phyloP scores from a whole-genome alignment of 768 basidiomycete species.

The Suillus subalutaceus region DNA sequence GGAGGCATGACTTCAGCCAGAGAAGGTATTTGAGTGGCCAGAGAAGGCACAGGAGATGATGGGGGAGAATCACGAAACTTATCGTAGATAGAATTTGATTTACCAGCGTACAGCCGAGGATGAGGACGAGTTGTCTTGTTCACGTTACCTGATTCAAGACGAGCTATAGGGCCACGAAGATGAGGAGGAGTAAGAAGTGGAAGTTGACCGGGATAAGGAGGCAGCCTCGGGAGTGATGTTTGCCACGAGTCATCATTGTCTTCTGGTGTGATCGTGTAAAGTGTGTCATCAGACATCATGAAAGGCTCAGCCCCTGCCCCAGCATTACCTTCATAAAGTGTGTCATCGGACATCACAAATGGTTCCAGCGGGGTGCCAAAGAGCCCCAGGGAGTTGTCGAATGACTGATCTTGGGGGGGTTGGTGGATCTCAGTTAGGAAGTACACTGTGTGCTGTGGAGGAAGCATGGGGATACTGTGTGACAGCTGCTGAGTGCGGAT shows the following conservation, averaged over 20 bases:
- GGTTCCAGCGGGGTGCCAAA: neutral
- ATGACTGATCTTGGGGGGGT: neutral
- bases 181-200: neutral
- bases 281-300: neutral
- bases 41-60: neutral
- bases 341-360: neutral
- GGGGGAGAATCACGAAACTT: neutral
- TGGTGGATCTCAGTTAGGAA: neutral
- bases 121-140: neutral
- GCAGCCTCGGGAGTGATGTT: neutral
- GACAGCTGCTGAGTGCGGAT: too few species aligned
- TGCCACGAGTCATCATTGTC: neutral
- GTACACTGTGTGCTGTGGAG: neutral
- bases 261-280: neutral
- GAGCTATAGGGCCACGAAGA: neutral
- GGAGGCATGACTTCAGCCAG: too few species aligned
- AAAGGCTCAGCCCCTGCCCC: neutral
- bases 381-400: neutral
- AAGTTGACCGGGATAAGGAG: conserved; percentile 1
- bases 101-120: neutral
- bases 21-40: neutral
- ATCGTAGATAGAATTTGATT: neutral
- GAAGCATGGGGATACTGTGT: neutral
- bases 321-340: neutral
- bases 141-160: neutral